Conservation (phyloP, 2,329 filamentous ascomycete genomes). For the Monascus ruber region DNA sequence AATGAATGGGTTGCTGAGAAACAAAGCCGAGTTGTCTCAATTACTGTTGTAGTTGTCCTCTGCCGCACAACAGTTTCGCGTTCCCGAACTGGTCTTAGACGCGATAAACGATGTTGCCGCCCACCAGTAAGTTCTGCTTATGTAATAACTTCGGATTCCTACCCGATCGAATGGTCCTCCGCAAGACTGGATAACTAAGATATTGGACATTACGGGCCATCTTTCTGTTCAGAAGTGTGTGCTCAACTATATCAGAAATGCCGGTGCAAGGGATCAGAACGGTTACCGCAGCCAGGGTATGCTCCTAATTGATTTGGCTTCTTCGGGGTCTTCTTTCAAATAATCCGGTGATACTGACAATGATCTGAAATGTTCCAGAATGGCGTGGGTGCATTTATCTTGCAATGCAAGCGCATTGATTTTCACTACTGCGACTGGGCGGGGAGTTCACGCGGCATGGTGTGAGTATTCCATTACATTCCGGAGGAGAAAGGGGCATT, state of each 20-base stretch:
- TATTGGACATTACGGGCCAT: no score
- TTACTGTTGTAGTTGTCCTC: no score
- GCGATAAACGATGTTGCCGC: constrained; percentile 15
- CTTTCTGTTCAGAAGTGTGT: no score
- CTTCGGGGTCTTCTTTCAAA: no score
- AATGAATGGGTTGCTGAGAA: no score
- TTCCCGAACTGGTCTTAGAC: constrained; percentile 4
- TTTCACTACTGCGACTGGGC: constrained; percentile 97
- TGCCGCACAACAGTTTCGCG: not conserved
- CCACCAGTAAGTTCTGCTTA: constrained; percentile 13
- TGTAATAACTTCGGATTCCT: constrained; percentile 1
- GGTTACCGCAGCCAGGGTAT: constrained; percentile 46
- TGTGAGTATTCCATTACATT: constrained; percentile 43
- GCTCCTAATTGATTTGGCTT: constrained; percentile 8
- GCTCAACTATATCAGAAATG: constrained; percentile 19
- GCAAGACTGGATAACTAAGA: no score
- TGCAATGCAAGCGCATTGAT: constrained; percentile 91
- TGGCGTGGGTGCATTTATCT: constrained; percentile 90
- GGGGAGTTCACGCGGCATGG: constrained; percentile 89
- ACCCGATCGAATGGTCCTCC: no score
- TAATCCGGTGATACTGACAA: no score
- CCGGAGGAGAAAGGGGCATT: not conserved
- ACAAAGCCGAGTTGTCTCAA: no score
- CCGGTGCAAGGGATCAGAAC: constrained; percentile 39
- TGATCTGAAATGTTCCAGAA: constrained; percentile 48